These are phyloP conservation scores for Dictyostelium intermedium DNA, from an alignment of 78 protist genomes.

Conservation along the genomic window DNA sequence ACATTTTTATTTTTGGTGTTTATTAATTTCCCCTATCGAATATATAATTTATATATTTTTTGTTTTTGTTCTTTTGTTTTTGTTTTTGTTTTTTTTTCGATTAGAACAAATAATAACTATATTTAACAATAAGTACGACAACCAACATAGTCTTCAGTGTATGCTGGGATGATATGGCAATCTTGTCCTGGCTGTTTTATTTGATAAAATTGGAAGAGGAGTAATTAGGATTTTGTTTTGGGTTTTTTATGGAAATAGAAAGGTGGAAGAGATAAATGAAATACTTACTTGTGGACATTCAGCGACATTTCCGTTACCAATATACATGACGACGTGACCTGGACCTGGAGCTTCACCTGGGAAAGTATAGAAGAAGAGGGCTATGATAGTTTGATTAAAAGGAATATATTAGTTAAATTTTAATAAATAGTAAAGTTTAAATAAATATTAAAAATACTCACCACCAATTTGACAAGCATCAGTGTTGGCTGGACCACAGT, in stretches of 20 bases:
- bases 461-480: background rate
- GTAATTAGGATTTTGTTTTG: background rate
- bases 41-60: background rate
- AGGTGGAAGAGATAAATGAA: too few species aligned
- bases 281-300: constrained; percentile 31
- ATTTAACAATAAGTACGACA: constrained; percentile 29
- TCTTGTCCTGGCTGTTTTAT: background rate
- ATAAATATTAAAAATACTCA: background rate
- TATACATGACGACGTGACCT: constrained; percentile 62
- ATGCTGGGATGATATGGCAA: constrained; percentile 34
- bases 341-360: constrained; percentile 37
- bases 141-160: background rate
- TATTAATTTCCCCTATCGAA: background rate
- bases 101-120: background rate
- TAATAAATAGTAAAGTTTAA: too few species aligned
- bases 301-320: constrained; percentile 44
- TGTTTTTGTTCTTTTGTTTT: background rate
- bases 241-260: too few species aligned
- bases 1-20: background rate
- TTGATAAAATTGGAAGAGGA: background rate
- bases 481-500: background rate
- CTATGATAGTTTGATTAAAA: background rate
- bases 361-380: constrained; percentile 24
- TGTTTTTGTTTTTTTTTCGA: background rate
- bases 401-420: background rate